phyloP scores from a whole-genome alignment of 78 protist genomes.

The Dictyostelium purpureum region DNA sequence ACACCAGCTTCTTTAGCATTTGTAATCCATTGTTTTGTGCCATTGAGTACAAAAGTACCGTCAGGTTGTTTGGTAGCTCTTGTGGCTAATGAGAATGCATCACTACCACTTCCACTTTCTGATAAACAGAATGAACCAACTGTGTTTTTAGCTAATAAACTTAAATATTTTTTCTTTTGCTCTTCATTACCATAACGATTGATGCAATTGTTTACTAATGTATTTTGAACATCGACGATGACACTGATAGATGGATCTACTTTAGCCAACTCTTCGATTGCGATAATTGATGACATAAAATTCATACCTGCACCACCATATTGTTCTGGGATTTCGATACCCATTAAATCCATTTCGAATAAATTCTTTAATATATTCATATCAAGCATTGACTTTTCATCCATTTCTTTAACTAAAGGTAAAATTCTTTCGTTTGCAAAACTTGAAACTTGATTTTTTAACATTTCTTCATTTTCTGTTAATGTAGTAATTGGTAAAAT shows the following conservation, averaged over 20 bases:
- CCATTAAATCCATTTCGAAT: slow-evolving; percentile 88
- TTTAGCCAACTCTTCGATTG: slow-evolving; percentile 94
- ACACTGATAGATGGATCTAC: slow-evolving; percentile 86
- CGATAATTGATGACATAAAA: slow-evolving; percentile 85
- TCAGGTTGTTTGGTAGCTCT: slow-evolving; percentile 83
- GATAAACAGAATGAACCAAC: slow-evolving; percentile 94
- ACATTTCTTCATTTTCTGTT: slow-evolving; percentile 20
- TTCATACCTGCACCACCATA: slow-evolving; percentile 92
- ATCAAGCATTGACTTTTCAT: slow-evolving; percentile 27
- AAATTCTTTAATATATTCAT: slow-evolving; percentile 28
- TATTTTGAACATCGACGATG: slow-evolving; percentile 87
- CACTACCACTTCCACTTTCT: slow-evolving; percentile 92
- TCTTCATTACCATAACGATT: slow-evolving; percentile 83
- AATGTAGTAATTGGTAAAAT: slow-evolving; percentile 48
- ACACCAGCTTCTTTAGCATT: slow-evolving; percentile 93
- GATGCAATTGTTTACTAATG: slow-evolving; percentile 78
- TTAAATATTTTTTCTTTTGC: slow-evolving; percentile 84
- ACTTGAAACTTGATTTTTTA: slow-evolving; percentile 34
- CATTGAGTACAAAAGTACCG: slow-evolving; percentile 93
- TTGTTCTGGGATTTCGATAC: slow-evolving; percentile 89
- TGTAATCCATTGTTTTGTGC: slow-evolving; percentile 95
- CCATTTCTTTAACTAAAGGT: slow-evolving; percentile 77
- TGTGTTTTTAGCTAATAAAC: slow-evolving; percentile 80
- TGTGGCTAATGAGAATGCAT: slow-evolving; percentile 95
- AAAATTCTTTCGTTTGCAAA: slow-evolving; percentile 45